Conservation (phyloP, 345 rosid genomes). For the Syzygium jambos region DNA sequence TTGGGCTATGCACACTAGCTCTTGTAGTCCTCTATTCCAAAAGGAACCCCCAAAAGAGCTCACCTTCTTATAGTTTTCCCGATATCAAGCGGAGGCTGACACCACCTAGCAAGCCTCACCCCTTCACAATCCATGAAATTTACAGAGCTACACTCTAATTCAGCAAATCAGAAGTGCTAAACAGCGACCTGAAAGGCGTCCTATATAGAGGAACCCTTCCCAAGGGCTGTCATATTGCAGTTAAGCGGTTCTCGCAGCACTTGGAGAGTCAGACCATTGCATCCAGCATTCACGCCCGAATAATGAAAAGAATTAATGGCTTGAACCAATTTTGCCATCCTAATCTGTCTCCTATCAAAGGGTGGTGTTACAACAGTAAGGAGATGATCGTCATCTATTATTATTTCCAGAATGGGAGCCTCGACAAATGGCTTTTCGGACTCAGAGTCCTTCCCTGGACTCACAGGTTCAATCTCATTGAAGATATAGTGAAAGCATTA, state of each 20-base stretch:
- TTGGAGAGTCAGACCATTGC: neutral
- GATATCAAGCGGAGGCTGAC: neutral
- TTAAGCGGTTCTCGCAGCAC: constrained; percentile 9
- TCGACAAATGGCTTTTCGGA: constrained; percentile 10
- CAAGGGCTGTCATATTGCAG: neutral
- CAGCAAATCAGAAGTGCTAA: constrained; percentile 1
- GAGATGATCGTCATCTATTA: constrained; percentile 3
- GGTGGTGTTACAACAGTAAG: constrained; percentile 8
- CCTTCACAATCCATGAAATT: constrained; percentile 2
- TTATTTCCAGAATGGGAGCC: constrained; percentile 13
- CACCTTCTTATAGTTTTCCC: neutral
- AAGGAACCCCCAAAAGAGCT: neutral
- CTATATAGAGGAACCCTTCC: constrained; percentile 11
- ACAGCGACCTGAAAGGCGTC: neutral
- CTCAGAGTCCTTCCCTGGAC: constrained; percentile 13
- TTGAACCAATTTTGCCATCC: neutral
- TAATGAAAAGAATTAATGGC: constrained; percentile 4
- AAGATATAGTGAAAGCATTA: constrained; percentile 3
- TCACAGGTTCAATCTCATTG: neutral
- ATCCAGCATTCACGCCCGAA: neutral
- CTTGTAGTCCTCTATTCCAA: constrained; percentile 1
- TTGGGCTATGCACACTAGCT: neutral
- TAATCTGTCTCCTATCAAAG: constrained; percentile 6
- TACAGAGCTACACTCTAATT: constrained; percentile 1
- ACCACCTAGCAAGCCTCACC: constrained; percentile 8